These are phyloP conservation scores for Fusarium udum DNA, from an alignment of 2,329 filamentous ascomycete species.

Conservation along the genomic window DNA sequence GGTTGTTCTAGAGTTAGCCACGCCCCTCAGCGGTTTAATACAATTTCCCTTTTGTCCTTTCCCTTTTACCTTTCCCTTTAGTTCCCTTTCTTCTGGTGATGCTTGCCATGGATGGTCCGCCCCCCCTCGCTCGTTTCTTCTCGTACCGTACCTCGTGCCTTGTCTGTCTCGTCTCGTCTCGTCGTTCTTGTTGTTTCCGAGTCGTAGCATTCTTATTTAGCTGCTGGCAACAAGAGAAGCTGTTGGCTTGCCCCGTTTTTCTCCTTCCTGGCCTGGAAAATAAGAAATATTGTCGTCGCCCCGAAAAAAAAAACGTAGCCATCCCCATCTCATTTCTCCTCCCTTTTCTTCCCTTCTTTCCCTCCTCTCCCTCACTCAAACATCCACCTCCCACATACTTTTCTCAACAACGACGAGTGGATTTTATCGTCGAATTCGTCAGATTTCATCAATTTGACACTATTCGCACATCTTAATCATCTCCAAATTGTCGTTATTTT, in stretches of 20 bases:
- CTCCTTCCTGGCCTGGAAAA: conserved; percentile 52
- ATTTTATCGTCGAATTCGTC: conserved; percentile 41
- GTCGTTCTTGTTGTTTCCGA: conserved; percentile 34
- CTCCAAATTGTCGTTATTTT: conserved; percentile 50
- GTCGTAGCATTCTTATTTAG: conserved; percentile 40
- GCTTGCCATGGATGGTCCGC: conserved; percentile 29
- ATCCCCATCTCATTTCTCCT: conserved; percentile 55
- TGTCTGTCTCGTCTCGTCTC: conserved; percentile 35
- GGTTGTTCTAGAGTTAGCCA: conserved; percentile 20
- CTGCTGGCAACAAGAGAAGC: conserved; percentile 32
- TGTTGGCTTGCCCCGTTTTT: conserved; percentile 58
- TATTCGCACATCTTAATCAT: conserved; percentile 48
- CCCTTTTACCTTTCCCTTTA: conserved; percentile 29
- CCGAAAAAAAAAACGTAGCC: conserved; percentile 62
- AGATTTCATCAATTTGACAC: conserved; percentile 56
- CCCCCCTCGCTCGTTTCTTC: conserved; percentile 31
- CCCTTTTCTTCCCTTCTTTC: conserved; percentile 35
- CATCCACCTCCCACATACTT: conserved; percentile 44
- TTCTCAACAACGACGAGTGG: conserved; percentile 50
- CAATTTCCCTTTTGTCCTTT: conserved; percentile 40
- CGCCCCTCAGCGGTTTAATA: conserved; percentile 41
- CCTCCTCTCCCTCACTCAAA: conserved; percentile 37
- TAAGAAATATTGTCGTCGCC: conserved; percentile 55
- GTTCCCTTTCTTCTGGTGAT: conserved; percentile 40
- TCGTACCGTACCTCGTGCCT: conserved; percentile 39